These are phyloP conservation scores for Cladorrhinum sp. DNA, from an alignment of 2,329 filamentous ascomycete genomes.

Conservation along the genomic window DNA sequence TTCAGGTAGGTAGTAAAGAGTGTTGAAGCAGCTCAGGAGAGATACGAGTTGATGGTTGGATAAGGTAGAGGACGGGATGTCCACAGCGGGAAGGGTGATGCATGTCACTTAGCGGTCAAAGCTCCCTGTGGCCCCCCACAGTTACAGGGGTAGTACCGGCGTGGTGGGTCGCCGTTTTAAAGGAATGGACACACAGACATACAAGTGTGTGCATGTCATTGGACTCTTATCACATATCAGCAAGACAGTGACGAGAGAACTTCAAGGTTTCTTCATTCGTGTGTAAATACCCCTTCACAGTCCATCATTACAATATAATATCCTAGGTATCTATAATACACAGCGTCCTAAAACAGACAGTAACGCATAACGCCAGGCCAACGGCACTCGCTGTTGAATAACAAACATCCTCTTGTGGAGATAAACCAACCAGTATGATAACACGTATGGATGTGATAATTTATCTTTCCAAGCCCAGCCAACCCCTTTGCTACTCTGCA, in stretches of 20 bases:
- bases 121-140: neutral
- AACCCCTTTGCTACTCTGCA: neutral
- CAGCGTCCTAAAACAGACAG: neutral
- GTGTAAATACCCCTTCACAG: neutral
- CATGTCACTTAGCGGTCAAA: neutral
- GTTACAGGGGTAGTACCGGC: neutral
- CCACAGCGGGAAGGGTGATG: neutral
- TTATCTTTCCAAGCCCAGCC: too few species aligned
- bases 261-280: too few species aligned
- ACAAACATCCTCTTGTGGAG: neutral
- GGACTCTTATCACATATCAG: too few species aligned
- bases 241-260: too few species aligned
- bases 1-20: neutral
- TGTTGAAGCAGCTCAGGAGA: neutral
- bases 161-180: conserved; percentile 6
- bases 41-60: neutral
- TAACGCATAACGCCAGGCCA: neutral
- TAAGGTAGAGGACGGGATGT: neutral
- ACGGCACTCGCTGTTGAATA: conserved; percentile 1
- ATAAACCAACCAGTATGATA: too few species aligned
- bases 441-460: too few species aligned
- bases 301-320: neutral
- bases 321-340: conserved; percentile 1
- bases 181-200: too few species aligned
- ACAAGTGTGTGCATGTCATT: too few species aligned